Evolutionary conservation across 768 basidiomycete genomes (phyloP), one percentile per base, ranked within the genome.

Genomic region (Russula lepida): DNA sequence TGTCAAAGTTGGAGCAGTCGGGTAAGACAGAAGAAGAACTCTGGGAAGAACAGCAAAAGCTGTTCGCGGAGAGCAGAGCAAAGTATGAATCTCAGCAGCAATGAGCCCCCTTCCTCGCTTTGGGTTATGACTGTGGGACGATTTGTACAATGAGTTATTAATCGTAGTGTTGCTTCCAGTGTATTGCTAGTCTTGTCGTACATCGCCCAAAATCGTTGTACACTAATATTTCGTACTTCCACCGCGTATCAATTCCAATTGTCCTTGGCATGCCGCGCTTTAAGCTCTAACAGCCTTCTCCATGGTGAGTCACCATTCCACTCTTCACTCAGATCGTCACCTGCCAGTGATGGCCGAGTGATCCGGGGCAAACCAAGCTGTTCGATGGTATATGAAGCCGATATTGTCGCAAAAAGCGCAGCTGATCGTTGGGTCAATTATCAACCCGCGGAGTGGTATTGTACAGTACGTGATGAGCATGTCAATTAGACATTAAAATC

Each of bases 11-110:
- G 67, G 88, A 92, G 66, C 83, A 86, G 66, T 91, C 89, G 46
- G 95, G 94, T 41, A 75, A 97, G 75, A 89, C 92, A 8, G 86
- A 92, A 68, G 95, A 93, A 71, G 92, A 99, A 69, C 81, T 98
- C 30, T 75, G 87, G 37, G 86, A 83, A 60, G 82, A 88, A 70
- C 97, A 99, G 74, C 90, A 98, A 71, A 82, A 84, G 65, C 77
- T 99, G 27, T 98, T 99, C 68, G 95, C 94, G n/a, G 86, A 86
- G 48, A 92, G 90, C 72, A 83, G 89, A 66, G 89, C 88, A 41
- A 88, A 81, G 75, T 91, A 82, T 70, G 82, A 85, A 68, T 83
- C 84, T 73, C 80, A 73, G 72, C 64, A 62, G 57, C 66, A 64
- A 48, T 56, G 43, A 58, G 13, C 41, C 54, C 50, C 11, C 13